Conservation (phyloP, 441 rosid species). For the Populus hybrid region DNA sequence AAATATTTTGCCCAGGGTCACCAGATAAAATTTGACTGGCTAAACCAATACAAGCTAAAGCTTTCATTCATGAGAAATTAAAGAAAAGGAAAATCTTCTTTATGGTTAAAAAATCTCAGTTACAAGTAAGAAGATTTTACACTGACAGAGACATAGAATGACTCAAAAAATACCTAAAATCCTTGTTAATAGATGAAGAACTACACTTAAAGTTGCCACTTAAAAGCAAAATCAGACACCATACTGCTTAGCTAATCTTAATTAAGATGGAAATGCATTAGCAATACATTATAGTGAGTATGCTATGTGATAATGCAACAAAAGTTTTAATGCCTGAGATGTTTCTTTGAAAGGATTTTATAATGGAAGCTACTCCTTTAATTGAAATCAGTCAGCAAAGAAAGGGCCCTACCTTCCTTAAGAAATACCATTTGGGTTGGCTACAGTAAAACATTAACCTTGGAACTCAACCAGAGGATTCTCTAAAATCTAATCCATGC, state of each 20-base stretch:
- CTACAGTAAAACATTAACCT: not conserved
- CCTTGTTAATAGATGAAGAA: not conserved
- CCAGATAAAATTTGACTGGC: not conserved
- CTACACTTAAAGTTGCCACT: not conserved
- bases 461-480: not conserved
- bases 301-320: not conserved
- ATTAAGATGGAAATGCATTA: not conserved
- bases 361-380: not conserved
- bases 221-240: not conserved
- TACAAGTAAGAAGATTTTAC: not conserved
- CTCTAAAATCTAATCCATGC: not conserved
- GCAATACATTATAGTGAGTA: not conserved
- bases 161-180: not conserved
- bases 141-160: not conserved
- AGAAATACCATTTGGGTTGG: not conserved
- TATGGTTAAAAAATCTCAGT: not conserved
- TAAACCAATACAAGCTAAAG: not conserved
- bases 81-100: not conserved
- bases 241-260: not conserved
- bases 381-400: not conserved
- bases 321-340: not conserved
- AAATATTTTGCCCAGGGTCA: too few species aligned
- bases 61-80: not conserved
- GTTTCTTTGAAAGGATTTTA: not conserved
- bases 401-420: not conserved